These are phyloP conservation scores for Xylaria scruposa DNA, from an alignment of 495 filamentous ascomycete genomes.

Conservation along the genomic window DNA sequence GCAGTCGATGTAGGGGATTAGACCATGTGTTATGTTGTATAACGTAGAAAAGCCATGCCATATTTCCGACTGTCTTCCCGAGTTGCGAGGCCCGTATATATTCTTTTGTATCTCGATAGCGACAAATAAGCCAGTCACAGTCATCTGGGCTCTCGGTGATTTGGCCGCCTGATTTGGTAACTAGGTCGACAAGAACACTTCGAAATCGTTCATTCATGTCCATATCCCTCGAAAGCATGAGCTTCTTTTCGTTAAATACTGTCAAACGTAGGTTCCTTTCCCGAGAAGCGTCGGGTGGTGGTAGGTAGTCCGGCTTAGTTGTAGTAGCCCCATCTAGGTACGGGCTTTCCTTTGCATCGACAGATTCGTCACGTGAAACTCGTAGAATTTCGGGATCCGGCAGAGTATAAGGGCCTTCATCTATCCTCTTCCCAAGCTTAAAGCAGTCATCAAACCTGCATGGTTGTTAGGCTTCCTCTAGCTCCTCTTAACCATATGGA, in stretches of 20 bases:
- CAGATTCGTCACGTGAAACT: slow-evolving; percentile 57
- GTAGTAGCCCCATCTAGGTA: slow-evolving; percentile 78
- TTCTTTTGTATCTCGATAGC: slow-evolving; percentile 80
- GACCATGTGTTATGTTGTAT: slow-evolving; percentile 90
- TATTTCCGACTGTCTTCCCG: slow-evolving; percentile 84
- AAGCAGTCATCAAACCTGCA: slow-evolving; percentile 94
- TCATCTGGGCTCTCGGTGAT: slow-evolving; percentile 70
- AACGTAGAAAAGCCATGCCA: slow-evolving; percentile 91
- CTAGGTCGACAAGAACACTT: slow-evolving; percentile 70
- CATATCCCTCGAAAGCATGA: slow-evolving; percentile 76
- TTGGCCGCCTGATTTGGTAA: slow-evolving; percentile 70
- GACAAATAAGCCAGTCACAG: slow-evolving; percentile 84
- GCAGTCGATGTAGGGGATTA: slow-evolving; percentile 74
- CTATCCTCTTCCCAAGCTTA: slow-evolving; percentile 84
- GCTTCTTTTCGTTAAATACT: slow-evolving; percentile 70
- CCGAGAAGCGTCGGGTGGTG: slow-evolving; percentile 46
- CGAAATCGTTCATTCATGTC: slow-evolving; percentile 68
- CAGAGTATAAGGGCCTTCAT: slow-evolving; percentile 84
- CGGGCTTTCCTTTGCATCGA: slow-evolving; percentile 61
- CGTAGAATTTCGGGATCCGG: slow-evolving; percentile 83
- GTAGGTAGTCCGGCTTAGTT: slow-evolving; percentile 62
- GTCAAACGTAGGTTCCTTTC: slow-evolving; percentile 46
- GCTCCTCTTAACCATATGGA: neutral
- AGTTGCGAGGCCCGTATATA: slow-evolving; percentile 77
- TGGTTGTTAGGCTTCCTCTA: slow-evolving; percentile 34